Conservation (phyloP, 2,329 filamentous ascomycete genomes). For the Chaetomiaceae sp. region DNA sequence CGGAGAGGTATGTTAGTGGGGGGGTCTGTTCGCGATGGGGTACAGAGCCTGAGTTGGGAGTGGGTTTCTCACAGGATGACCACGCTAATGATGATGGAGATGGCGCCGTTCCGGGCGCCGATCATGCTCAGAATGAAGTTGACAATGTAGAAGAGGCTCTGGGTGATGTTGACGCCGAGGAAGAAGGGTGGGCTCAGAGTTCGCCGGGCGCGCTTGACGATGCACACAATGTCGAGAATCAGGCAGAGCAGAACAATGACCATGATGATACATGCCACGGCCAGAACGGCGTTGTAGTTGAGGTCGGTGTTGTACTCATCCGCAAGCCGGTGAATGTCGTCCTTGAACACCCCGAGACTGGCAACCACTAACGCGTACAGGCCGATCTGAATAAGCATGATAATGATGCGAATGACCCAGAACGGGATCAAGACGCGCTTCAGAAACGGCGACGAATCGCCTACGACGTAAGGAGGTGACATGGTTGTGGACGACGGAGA, state of each 20-base stretch:
- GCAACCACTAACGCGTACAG: conserved; percentile 25
- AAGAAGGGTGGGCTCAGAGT: conserved; percentile 33
- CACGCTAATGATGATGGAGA: conserved; percentile 24
- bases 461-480: conserved; percentile 27
- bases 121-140: conserved; percentile 29
- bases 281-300: conserved; percentile 21
- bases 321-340: conserved; percentile 18
- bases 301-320: conserved; percentile 21
- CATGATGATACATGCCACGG: conserved; percentile 26
- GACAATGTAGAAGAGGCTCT: conserved; percentile 29
- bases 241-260: conserved; percentile 29
- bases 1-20: not conserved
- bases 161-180: conserved; percentile 30
- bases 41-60: not conserved
- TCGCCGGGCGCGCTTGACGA: conserved; percentile 31
- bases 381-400: conserved; percentile 30
- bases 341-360: conserved; percentile 20
- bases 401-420: conserved; percentile 32
- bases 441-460: conserved; percentile 34
- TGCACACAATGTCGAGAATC: conserved; percentile 31
- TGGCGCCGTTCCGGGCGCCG: conserved; percentile 14
- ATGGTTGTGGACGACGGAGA: conserved; percentile 25
- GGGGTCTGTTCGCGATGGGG: conserved; percentile 1
- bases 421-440: conserved; percentile 35
- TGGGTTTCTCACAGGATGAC: conserved; percentile 28